Base-by-base conservation (phyloP, 148 eudicot genomes). In the Suaeda aralocaspica region DNA sequence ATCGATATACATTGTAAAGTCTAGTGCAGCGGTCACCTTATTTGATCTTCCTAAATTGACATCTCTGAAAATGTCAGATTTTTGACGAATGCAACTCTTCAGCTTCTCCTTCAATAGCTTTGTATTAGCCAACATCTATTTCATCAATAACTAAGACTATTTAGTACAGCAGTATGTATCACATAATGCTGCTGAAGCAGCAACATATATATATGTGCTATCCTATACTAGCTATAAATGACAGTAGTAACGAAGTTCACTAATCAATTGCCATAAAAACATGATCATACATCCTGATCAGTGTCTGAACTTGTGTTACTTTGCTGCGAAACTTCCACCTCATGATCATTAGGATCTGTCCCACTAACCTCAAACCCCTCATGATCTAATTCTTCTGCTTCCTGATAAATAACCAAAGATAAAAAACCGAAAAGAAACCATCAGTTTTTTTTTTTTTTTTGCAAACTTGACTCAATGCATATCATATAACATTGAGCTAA, bases 71-170 rank as follows among this genome's bases (percentile, higher is more conserved):
- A 56, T 80, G 78, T 93, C 96, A 53, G 90, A 81, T 55, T 84
- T 88, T 21, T 85, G 82, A 49, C 91, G 89, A 59, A 93, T 80
- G 29, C 61, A 19, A 42, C 51, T 75, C 84, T 88, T 90, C 25
- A 90, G 81, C 80, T 83, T 86, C 46, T 71, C 72, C 68, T 90
- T 86, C 74, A 93, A 33, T 64, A 85, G 88, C 68, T 87, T 92
- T 49, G 85, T 93, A 78, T 88, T 93, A 29, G 84, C 56, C 42
- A 76, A 29, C 92, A 72, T 44, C 74, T 61, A 60, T 62, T 61
- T 22, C 66, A 77, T 29, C 31, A 12, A 56, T 6, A 6, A 65
- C 25, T 19, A 15, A 19, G 25, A 34, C 15, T 18, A 21, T 10
- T 7, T 33, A 33, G 31, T 57, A 57, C 50, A 45, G 50, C 4